Evolutionary conservation across 768 basidiomycete species (phyloP), one percentile per base, ranked within the genome.

Genomic region (Rhizopogon rudus): DNA sequence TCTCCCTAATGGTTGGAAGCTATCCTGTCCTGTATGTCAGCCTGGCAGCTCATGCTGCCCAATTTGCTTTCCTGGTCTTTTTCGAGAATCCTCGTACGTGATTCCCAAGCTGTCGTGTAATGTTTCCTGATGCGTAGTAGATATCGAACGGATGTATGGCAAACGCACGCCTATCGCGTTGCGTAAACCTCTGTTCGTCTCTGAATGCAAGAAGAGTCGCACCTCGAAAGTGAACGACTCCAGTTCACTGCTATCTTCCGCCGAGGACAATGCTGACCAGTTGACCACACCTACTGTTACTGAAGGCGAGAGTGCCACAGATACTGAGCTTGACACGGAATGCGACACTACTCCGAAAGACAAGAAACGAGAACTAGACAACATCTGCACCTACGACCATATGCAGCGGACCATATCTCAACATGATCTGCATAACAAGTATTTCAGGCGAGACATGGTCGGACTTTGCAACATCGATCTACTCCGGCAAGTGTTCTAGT

Each of bases 61-160:
- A 99, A 63, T 99, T 99, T 69, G 93, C 87, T 1, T 99, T 99
- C 80, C 76, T 99, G 51, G 79, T 94, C 14, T 87, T 87, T 70
- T 98, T 99, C 64, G 97, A 98, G 74, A 98, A 96, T 65, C 96
- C 97, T 58, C 97, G 94, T 96, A 65, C 67, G 92, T 77, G 14
- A 44, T 17, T 51, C 53, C 33, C n/a, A 10, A 44, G 25, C 40
- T 10, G 12, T 7, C 12, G 10, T 10, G 9, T 33, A 12, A 40
- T 42, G 10, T 14, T 51, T 39, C 14, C 48, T 49, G 65, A 58
- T 50, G 29, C 12, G 6, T 10, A 20, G 40, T 55, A 95, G 93
- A 97, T 67, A 97, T 97, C 58, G 91, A 94, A 64, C 81, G 96
- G 9, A 87, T 90, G 62, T 99, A 99, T 61, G 97, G 97, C 12